Conservation (phyloP, 495 filamentous ascomycete species). For the Penicillium subrubescens region DNA sequence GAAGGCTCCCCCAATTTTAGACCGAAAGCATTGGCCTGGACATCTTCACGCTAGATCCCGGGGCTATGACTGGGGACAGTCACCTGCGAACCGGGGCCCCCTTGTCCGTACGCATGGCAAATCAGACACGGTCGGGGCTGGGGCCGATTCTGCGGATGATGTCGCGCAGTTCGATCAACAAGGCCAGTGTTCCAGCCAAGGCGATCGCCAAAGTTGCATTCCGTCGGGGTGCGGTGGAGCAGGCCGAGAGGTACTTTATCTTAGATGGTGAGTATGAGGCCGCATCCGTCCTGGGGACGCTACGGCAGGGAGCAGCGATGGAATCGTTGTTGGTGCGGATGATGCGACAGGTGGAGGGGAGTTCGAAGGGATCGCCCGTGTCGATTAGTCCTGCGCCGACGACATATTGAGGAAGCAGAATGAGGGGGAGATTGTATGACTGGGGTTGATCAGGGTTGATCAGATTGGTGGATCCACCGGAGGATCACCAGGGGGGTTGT, state of each 20-base stretch:
- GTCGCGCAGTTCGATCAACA: slow-evolving; percentile 45
- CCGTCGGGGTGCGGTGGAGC: slow-evolving; percentile 36
- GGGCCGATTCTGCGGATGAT: slow-evolving; percentile 42
- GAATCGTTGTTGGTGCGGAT: slow-evolving; percentile 34
- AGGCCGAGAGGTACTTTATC: slow-evolving; percentile 44
- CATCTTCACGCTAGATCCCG: slow-evolving; percentile 47
- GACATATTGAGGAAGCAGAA: neutral
- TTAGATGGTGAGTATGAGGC: slow-evolving; percentile 43
- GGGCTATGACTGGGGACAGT: slow-evolving; percentile 36
- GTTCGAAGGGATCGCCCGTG: slow-evolving; percentile 33
- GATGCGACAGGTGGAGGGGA: slow-evolving; percentile 39
- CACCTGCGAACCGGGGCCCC: slow-evolving; percentile 32
- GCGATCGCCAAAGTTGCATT: slow-evolving; percentile 45
- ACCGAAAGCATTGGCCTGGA: slow-evolving; percentile 41
- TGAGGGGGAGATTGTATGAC: too few relatives aligned
- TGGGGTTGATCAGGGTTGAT: too few relatives aligned
- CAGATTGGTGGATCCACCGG: neutral
- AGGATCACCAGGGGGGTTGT: neutral
- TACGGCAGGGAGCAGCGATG: slow-evolving; percentile 36
- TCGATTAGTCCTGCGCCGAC: slow-evolving; percentile 8
- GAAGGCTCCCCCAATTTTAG: slow-evolving; percentile 16
- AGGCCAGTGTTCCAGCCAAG: slow-evolving; percentile 43
- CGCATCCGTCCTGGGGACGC: slow-evolving; percentile 39
- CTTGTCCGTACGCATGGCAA: slow-evolving; percentile 37
- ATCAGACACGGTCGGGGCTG: slow-evolving; percentile 41